phyloP scores from a whole-genome alignment of 1,284 basidiomycete species.

The Moniliophthora roreri region DNA sequence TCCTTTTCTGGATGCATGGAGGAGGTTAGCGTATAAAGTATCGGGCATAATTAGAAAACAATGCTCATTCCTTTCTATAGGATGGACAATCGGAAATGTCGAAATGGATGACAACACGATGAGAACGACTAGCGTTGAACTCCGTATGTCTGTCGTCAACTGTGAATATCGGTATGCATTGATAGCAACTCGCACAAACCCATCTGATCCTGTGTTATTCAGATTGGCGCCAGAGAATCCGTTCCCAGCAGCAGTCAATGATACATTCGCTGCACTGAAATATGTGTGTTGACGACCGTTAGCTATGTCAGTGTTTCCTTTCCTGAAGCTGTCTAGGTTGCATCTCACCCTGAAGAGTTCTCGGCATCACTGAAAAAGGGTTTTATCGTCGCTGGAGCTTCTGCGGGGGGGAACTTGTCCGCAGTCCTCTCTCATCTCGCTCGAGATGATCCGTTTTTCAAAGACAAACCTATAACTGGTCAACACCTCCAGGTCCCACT shows the following conservation, averaged over 20 bases:
- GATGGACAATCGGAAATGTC: constrained; percentile 10
- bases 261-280: constrained; percentile 15
- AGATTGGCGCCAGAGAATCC: constrained; percentile 18
- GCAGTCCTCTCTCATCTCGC: constrained; percentile 10
- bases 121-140: constrained; percentile 11
- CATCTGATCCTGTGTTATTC: neutral
- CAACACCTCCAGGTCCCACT: constrained; percentile 12
- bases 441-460: constrained; percentile 15
- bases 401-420: constrained; percentile 11
- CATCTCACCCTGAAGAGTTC: neutral
- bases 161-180: constrained; percentile 15
- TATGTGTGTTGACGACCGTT: constrained; percentile 7
- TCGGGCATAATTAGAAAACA: neutral
- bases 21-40: constrained; percentile 8
- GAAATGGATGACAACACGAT: constrained; percentile 14
- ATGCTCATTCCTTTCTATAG: neutral
- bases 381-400: constrained; percentile 15
- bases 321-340: neutral
- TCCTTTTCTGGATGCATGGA: constrained; percentile 15
- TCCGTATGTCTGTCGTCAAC: constrained; percentile 14
- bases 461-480: constrained; percentile 9
- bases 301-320: neutral
- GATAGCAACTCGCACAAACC: no score
- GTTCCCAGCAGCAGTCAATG: constrained; percentile 16
- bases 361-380: constrained; percentile 8